Conservation (phyloP, 2,329 filamentous ascomycete genomes). For the Fusarium sororula region DNA sequence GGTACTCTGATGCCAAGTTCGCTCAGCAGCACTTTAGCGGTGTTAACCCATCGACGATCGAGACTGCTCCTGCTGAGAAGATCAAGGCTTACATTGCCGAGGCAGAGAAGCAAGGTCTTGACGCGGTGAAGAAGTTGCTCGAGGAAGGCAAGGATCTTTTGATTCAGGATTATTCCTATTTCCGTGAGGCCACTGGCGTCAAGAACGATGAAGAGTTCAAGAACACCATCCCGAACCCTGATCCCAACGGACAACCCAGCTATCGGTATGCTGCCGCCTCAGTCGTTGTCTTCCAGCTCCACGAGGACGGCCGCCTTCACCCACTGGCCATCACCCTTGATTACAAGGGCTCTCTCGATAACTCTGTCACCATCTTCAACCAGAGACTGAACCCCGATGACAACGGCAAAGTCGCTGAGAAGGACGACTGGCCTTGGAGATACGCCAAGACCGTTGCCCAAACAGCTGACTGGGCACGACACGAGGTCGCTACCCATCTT, state of each 20-base stretch:
- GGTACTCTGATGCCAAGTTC: slow-evolving; percentile 30
- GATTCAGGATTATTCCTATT: slow-evolving; percentile 31
- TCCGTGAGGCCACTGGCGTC: slow-evolving; percentile 21
- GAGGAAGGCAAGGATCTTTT: slow-evolving; percentile 11
- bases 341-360: slow-evolving; percentile 11
- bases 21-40: slow-evolving; percentile 23
- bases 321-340: slow-evolving; percentile 27
- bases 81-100: slow-evolving; percentile 12
- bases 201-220: slow-evolving; percentile 3
- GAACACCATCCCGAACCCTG: background rate
- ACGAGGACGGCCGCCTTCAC: slow-evolving; percentile 24
- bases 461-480: slow-evolving; percentile 29
- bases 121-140: slow-evolving; percentile 8
- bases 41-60: slow-evolving; percentile 21
- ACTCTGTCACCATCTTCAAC: slow-evolving; percentile 29
- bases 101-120: slow-evolving; percentile 22
- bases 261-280: slow-evolving; percentile 20
- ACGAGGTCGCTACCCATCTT: slow-evolving; percentile 25
- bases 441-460: slow-evolving; percentile 32
- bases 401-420: slow-evolving; percentile 2
- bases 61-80: background rate
- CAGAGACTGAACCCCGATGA: slow-evolving; percentile 14
- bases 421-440: slow-evolving; percentile 30
- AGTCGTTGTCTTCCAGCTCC: slow-evolving; percentile 21
- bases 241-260: background rate